Evolutionary conservation across 495 filamentous ascomycete species (phyloP), one percentile per base, ranked within the genome.

Genomic region (Podospora anserina): DNA sequence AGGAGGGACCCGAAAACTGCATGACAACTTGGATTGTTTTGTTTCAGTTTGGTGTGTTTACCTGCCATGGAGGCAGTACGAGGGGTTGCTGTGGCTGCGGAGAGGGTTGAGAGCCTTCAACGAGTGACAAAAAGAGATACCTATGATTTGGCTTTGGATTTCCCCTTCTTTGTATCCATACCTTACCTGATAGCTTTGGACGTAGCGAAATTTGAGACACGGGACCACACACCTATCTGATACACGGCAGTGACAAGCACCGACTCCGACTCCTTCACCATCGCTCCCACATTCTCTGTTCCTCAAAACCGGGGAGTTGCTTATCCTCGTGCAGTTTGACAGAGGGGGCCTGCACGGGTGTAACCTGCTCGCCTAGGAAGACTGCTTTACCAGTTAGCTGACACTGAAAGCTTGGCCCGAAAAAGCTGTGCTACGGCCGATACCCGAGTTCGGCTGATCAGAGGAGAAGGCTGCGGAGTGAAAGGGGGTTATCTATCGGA

Each of bases 171-270:
- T 49, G 39, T 49, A 23, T 23, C 23, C 23, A 23, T 23, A 49
- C 15, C 15, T 49, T 49, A 49, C 9, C 5, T 49, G 5, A 49
- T 18, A 49, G 9, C 15, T 13, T 49, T 49, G 9, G 9, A 49
- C 0, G 7, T 49, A 16, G 39, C 39, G 39, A 49, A 39, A 49
- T 13, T 13, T 49, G 39, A 49, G 39, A 49, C 39, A 16, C 39
- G 7, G 39, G 15, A 49, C 13, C 39, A 49, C 39, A 49, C 39
- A 6, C 5, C 39, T 49, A 49, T 16, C 15, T 16, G 57, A 59
- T 68, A 28, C 27, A 68, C n/a, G 58, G 56, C 4, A 60, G 56
- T 57, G 5, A 49, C 39, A 18, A 49, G 39, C 39, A 11, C 39
- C 39, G 39, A 49, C 39, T 11, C 39, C 39, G 39, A 49, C 39